Evolutionary conservation across 805 yeast genomes (phyloP), one percentile per base, ranked within the genome.

Genomic region (Lachancea meyersii): DNA sequence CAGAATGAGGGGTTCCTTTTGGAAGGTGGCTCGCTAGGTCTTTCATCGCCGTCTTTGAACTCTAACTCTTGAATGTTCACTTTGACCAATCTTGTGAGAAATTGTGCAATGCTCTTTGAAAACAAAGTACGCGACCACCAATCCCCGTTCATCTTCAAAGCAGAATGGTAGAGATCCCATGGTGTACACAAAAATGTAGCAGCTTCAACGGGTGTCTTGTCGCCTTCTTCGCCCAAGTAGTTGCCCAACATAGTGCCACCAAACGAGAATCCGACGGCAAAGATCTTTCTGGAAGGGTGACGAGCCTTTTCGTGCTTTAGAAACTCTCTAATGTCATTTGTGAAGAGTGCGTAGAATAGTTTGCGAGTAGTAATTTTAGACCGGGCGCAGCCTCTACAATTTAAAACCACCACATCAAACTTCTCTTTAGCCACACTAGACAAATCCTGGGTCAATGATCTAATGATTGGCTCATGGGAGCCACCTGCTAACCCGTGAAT

Each of bases 401-500:
- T 82, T 38, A 84, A 55, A 3, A 75, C 76, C 16, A 80, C 82
- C 37, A 79, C 81, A 61, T 81, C 77, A 57, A 79, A 70, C 48
- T 67, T 53, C 4, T 53, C 55, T 42, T 65, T 64, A 13, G 64
- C 63, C 4, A 62, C 61, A 1, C 58, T 52, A 24, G 73, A 69
- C 37, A 80, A 61, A 17, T 64, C 60, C 35, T 66, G 64, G 28
- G 77, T 62, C 30, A 79, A 64, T 7, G 82, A 73, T 48, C 87
- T 70, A 36, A 83, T 75, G 44, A 80, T 80, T 17, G 85, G 78
- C 58, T 84, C 93, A 52, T 80, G 84, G 13, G 86, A 79, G 1
- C 94, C 94, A 45, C 93, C 91, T 21, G 85, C 82, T 30, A 84
- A 67, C 1, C 93, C 94, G 54, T 84, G 91, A 38, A 74, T 62